Evolutionary conservation across 2,329 filamentous ascomycete species (phyloP), one percentile per base, ranked within the genome.

Genomic region (Stagonosporopsis vannaccii): DNA sequence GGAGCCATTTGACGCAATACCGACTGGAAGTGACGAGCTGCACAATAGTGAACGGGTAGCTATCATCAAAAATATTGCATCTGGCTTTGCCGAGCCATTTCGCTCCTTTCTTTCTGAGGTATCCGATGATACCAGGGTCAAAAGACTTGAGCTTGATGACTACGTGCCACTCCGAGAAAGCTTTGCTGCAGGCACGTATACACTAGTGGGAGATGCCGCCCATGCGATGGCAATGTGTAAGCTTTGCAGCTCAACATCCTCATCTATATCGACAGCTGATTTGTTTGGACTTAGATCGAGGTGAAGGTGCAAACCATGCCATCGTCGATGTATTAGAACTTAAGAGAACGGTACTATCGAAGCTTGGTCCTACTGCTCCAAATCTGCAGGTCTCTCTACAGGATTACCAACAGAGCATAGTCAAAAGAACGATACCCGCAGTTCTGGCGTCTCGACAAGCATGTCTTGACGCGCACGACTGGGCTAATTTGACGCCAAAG

Each of bases 211-310:
- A 6, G 53, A 57, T 36, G 53, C 58, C 12, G 35, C 54, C 33
- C 58, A 54, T 32, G 44, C 58, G 6, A 60, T 60, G 53, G 43
- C 58, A 4, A 60, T 57, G 58, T 57, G 49, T 54, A 46, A 43
- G 46, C 35, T 12, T 13, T 17, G 4, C 22, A 23, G 1, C 6
- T 32, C 12, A 15, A 17, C 15, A 8, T 2, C 11, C 9, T 19
- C 13, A 13, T 7, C 1, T 11, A 7, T 4, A 12, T 7, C 15
- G 11, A 30, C 3, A 6, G 7, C 33, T 45, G 12, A 41, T n/a
- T 8, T 15, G 11, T 22, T 1, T 13, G n/a, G 4, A 0, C 9
- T 4, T 9, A 55, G 52, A 40, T 17, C 52, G 26, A 15, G 56
- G 54, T 6, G 54, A 41, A 19, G 48, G 47, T 8, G 54, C 54